Evolutionary conservation across 169 alveolate genomes (phyloP).

Genomic region (Theileria parva): DNA sequence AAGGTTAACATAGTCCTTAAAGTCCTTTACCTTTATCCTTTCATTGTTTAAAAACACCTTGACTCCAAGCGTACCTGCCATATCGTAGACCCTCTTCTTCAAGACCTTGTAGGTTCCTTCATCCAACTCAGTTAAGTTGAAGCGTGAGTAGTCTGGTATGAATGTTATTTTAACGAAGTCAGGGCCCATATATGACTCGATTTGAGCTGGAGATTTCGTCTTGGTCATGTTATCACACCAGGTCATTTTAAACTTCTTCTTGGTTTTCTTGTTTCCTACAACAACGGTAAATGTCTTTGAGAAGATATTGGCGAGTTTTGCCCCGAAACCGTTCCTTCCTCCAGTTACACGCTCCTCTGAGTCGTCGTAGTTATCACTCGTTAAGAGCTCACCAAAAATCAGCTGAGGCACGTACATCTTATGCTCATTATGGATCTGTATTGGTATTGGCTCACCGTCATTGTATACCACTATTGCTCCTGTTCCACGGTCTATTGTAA

Average conservation of each 20-base stretch:
- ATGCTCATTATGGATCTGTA: conserved; percentile 95
- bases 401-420: conserved; percentile 97
- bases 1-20: conserved; percentile 92
- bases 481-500: conserved; percentile 72
- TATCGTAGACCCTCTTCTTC: conserved; percentile 96
- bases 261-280: conserved; percentile 90
- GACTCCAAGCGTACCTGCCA: conserved; percentile 97
- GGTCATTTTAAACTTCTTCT: conserved; percentile 81
- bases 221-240: conserved; percentile 92
- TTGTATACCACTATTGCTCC: conserved; percentile 76
- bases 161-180: conserved; percentile 92
- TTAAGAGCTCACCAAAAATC: conserved; percentile 96
- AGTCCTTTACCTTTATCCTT: conserved; percentile 86
- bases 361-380: conserved; percentile 99
- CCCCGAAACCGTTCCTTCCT: conserved; percentile 99
- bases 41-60: conserved; percentile 92
- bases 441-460: conserved; percentile 85
- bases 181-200: conserved; percentile 78
- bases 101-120: conserved; percentile 90
- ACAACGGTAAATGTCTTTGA: conserved; percentile 93
- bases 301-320: conserved; percentile 98
- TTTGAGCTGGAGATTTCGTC: conserved; percentile 77
- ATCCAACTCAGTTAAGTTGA: conserved; percentile 88
- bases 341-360: conserved; percentile 96
- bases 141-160: conserved; percentile 93